Conservation (phyloP, 768 basidiomycete species). For the Pisolithus marmoratus region DNA sequence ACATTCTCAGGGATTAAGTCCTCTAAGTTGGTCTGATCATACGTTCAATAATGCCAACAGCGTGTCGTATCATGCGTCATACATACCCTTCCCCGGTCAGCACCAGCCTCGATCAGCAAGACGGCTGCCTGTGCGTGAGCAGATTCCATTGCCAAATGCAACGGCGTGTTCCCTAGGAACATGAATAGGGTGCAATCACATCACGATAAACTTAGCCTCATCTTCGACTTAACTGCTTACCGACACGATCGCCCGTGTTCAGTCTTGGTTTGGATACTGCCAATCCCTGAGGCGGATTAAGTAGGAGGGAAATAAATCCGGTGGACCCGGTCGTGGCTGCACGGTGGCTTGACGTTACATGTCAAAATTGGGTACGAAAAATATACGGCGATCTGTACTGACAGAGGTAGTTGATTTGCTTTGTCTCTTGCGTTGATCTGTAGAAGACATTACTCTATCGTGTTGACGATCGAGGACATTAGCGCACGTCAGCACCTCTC, state of each 20-base stretch:
- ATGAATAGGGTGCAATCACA: constrained; percentile 1
- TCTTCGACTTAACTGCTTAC: constrained; percentile 31
- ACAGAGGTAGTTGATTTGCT: constrained; percentile 90
- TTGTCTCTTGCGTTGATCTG: constrained; percentile 94
- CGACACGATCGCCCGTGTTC: constrained; percentile 79
- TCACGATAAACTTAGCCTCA: neutral
- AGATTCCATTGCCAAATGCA: constrained; percentile 97
- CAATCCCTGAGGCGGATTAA: constrained; percentile 73
- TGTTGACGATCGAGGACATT: constrained; percentile 21
- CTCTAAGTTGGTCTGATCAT: constrained; percentile 70
- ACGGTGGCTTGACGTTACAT: constrained; percentile 59
- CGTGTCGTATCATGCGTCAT: constrained; percentile 1
- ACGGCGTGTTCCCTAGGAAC: constrained; percentile 80
- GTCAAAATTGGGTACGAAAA: constrained; percentile 2
- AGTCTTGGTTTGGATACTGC: constrained; percentile 62
- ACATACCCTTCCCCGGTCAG: constrained; percentile 83
- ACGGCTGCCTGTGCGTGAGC: constrained; percentile 91
- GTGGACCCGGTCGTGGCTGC: constrained; percentile 94
- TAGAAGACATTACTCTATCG: constrained; percentile 24
- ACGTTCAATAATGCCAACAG: constrained; percentile 1
- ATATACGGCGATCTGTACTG: constrained; percentile 6
- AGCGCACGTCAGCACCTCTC: constrained; percentile 86
- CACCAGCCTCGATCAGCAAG: constrained; percentile 89
- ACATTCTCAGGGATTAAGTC: constrained; percentile 83
- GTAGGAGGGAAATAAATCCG: constrained; percentile 81